Evolutionary conservation across 2,329 filamentous ascomycete species (phyloP), one percentile per base, ranked within the genome.

Genomic region (Dendryphion nanum): DNA sequence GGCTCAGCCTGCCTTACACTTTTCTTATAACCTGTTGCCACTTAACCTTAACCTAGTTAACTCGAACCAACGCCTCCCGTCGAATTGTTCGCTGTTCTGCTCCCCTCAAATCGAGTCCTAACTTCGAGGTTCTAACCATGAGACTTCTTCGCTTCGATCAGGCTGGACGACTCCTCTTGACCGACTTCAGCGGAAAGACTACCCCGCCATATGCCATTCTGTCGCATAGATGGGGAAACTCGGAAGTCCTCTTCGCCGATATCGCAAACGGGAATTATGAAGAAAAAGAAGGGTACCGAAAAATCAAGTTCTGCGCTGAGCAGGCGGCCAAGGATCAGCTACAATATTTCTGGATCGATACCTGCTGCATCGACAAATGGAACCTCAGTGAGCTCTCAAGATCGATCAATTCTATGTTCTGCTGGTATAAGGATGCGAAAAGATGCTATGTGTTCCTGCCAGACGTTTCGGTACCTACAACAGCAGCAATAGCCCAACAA

Each of bases 181-280:
- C n/a, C n/a, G n/a, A n/a, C n/a, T n/a, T n/a, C n/a, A n/a, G n/a
- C n/a, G n/a, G n/a, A n/a, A n/a, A n/a, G n/a, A n/a, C n/a, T n/a
- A n/a, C n/a, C n/a, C 37, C 37, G 21, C 37, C 32, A 18, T 40
- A 40, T 31, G 31, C 37, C 4, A 40, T 40, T 18, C 37, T 40
- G 12, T 40, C 37, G 15, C 37, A 40, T 17, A 30, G 18, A 3
- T 35, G 37, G 37, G 36, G 34, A 18, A n/a, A n/a, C n/a, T 21
- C 29, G 12, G 37, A 40, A 30, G 32, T 40, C 18, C 30, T 18
- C 17, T 35, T 35, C 24, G 23, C 12, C 10, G 31, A 40, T 18
- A 4, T 40, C 10, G 17, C 6, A 18, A 30, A 8, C 10, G 23
- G 23, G 10, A 26, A 10, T 10, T 23, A 24, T n/a, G 15, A 35